These are phyloP conservation scores for Vanrija sp. DNA, from an alignment of 1,284 basidiomycete species.

Conservation along the genomic window DNA sequence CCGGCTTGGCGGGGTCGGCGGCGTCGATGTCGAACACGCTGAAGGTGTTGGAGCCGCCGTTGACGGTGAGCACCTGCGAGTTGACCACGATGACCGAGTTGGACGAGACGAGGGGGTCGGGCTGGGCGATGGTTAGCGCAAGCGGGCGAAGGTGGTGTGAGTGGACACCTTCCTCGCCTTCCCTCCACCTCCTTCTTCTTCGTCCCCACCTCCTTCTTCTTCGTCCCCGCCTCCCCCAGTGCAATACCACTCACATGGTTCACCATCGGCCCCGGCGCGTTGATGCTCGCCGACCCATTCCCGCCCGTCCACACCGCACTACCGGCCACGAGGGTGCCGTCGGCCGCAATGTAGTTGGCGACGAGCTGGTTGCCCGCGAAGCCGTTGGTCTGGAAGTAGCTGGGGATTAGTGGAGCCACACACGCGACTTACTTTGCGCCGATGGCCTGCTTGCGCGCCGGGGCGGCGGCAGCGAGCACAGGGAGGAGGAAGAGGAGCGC, in stretches of 20 bases:
- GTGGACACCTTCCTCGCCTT: too few relatives aligned
- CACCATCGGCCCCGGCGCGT: too few relatives aligned
- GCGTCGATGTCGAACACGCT: constrained; percentile 13
- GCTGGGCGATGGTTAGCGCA: neutral
- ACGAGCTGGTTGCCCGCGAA: constrained; percentile 14
- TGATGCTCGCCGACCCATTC: constrained; percentile 5
- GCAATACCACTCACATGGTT: too few relatives aligned
- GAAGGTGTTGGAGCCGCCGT: constrained; percentile 10
- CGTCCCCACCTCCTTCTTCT: too few relatives aligned
- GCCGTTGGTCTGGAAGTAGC: constrained; percentile 11
- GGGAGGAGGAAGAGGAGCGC: neutral
- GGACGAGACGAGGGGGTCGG: constrained; percentile 6
- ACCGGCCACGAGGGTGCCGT: constrained; percentile 4
- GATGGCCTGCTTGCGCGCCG: neutral
- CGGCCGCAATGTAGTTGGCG: constrained; percentile 6
- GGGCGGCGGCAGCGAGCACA: neutral
- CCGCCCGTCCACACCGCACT: constrained; percentile 6
- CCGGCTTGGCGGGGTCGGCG: constrained; percentile 2
- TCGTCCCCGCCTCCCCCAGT: too few relatives aligned
- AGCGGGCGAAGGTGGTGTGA: constrained; percentile 4
- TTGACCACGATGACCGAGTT: constrained; percentile 3
- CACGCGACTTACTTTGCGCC: constrained; percentile 5
- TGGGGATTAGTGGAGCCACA: neutral
- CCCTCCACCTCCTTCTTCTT: too few relatives aligned
- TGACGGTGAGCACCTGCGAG: constrained; percentile 2